phyloP scores from a whole-genome alignment of 805 yeast species.

The Lipomyces yamadae region DNA sequence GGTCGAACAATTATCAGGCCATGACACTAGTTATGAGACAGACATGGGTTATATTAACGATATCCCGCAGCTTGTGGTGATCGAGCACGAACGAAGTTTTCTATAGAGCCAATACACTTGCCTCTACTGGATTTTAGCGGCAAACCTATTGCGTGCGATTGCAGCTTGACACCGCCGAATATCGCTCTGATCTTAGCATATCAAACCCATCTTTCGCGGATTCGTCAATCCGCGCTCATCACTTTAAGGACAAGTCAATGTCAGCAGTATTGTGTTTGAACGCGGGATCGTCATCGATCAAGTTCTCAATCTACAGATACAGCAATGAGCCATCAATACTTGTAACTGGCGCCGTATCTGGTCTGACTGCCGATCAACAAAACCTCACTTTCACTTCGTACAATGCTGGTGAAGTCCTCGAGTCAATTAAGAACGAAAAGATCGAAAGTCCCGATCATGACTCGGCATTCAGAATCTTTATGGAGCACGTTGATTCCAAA shows the following conservation, averaged over 20 bases:
- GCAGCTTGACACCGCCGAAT: not conserved
- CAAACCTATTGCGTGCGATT: too few species aligned
- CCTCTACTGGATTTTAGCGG: too few species aligned
- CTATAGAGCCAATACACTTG: not conserved
- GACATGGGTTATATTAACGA: not conserved
- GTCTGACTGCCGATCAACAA: slow-evolving; percentile 31
- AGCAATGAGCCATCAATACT: slow-evolving; percentile 21
- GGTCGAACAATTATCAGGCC: not conserved
- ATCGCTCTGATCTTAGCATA: too few species aligned
- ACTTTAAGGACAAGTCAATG: not conserved
- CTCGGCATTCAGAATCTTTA: slow-evolving; percentile 33
- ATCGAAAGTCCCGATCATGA: slow-evolving; percentile 34
- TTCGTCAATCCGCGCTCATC: not conserved
- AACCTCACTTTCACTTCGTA: slow-evolving; percentile 23
- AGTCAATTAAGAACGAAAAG: slow-evolving; percentile 47
- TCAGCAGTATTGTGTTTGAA: slow-evolving; percentile 29
- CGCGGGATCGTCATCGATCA: slow-evolving; percentile 39
- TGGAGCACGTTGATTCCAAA: slow-evolving; percentile 27
- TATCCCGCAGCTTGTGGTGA: not conserved
- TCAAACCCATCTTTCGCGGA: too few species aligned
- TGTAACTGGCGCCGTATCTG: slow-evolving; percentile 28
- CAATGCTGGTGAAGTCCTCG: slow-evolving; percentile 52
- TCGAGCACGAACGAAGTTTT: not conserved
- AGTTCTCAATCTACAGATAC: slow-evolving; percentile 34
- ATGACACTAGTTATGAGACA: not conserved